These are phyloP conservation scores for Paramecium octaurelia DNA, from an alignment of 73 alveolate species.

Conservation along the genomic window DNA sequence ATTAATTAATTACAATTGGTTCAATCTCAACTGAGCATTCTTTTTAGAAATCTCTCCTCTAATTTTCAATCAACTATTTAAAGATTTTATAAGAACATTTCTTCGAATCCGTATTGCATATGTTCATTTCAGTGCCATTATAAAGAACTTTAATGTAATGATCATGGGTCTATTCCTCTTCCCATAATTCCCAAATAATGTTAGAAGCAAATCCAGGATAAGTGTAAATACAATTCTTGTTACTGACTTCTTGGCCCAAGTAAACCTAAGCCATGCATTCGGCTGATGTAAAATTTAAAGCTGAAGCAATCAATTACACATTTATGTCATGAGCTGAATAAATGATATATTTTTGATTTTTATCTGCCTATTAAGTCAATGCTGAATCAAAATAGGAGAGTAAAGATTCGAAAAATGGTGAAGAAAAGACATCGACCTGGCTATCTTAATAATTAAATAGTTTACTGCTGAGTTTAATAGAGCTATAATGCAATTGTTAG, in stretches of 20 bases:
- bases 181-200: slow-evolving; percentile 51
- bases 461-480: not conserved
- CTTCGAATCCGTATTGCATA: slow-evolving; percentile 19
- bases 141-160: not conserved
- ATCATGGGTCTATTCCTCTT: not conserved
- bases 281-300: slow-evolving; percentile 48
- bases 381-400: not conserved
- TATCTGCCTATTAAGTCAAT: not conserved
- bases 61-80: not conserved
- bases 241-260: not conserved
- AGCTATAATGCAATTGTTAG: not conserved
- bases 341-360: not conserved
- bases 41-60: not conserved
- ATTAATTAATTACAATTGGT: not conserved
- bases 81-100: slow-evolving; percentile 31
- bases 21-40: not conserved
- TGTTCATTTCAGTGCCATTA: slow-evolving; percentile 32
- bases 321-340: slow-evolving; percentile 61
- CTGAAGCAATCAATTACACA: slow-evolving; percentile 24
- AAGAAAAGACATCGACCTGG: not conserved
- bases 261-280: slow-evolving; percentile 54
- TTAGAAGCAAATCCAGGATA: slow-evolving; percentile 56
- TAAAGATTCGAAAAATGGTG: slow-evolving; percentile 49
- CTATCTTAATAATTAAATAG: not conserved
- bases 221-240: slow-evolving; percentile 28